Percentiles rank a stretch among this genome's conserved stretches.
phyloP scores from a whole-genome alignment of 2,329 filamentous ascomycete genomes.

The Ophiosphaerella herpotricha region DNA sequence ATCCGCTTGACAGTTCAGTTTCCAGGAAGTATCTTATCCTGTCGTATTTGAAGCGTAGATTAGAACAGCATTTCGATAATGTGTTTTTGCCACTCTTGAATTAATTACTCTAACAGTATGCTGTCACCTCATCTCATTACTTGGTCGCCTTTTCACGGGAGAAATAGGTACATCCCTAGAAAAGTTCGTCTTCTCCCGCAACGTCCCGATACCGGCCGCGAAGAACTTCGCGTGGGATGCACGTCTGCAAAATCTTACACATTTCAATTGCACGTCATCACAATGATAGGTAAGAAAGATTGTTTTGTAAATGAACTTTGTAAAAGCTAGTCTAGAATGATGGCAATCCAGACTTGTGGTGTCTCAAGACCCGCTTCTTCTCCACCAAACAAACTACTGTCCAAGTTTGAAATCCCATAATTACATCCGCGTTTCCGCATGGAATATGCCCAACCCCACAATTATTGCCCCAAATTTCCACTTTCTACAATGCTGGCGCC shows the following conservation, averaged over 20 bases:
- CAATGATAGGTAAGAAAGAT: neutral
- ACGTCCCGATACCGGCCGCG: conserved; percentile 5
- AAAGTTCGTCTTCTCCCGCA: neutral
- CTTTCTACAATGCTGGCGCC: conserved; percentile 31
- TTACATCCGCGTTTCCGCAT: conserved; percentile 8
- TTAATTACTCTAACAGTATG: conserved; percentile 1
- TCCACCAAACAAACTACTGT: conserved; percentile 26
- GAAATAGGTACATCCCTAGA: neutral
- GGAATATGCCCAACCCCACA: conserved; percentile 4
- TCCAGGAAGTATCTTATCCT: no score
- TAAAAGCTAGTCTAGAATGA: conserved; percentile 4
- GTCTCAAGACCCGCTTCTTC: conserved; percentile 23
- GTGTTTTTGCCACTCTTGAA: no score
- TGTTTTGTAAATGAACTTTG: conserved; percentile 2
- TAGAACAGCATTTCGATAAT: no score
- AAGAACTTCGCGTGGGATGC: neutral
- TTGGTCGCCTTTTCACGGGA: neutral
- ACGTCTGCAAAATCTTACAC: neutral
- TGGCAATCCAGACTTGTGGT: conserved; percentile 15
- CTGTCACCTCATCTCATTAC: neutral
- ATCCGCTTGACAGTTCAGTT: no score
- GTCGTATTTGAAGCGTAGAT: no score
- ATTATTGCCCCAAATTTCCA: conserved; percentile 3
- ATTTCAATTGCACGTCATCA: conserved; percentile 1
- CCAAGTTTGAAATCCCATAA: conserved; percentile 9